These are phyloP conservation scores for Catenaria anguillulae DNA, from an alignment of 371 early-diverging fungal species.

Conservation along the genomic window DNA sequence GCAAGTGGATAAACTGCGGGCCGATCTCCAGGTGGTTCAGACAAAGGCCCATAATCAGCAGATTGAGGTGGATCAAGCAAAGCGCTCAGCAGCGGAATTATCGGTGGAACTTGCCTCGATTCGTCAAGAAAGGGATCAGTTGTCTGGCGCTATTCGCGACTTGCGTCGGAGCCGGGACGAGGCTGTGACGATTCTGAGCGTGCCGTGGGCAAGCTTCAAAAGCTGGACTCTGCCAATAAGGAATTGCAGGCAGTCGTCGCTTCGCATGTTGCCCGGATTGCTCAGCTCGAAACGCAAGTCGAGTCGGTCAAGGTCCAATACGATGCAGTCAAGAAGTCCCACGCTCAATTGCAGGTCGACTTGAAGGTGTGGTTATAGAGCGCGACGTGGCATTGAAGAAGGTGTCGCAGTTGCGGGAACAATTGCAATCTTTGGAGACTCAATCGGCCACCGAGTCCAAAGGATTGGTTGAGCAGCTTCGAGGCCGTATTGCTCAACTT, in stretches of 20 bases:
- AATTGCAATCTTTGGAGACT: no score
- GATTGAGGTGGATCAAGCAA: not conserved
- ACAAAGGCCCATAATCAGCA: not conserved
- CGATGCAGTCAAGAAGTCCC: not conserved
- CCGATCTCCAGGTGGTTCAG: not conserved
- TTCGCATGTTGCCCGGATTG: not conserved
- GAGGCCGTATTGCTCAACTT: no score
- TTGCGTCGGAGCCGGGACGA: not conserved
- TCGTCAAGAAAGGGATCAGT: not conserved
- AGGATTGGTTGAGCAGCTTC: no score
- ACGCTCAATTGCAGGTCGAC: no score
- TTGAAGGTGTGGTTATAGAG: not conserved
- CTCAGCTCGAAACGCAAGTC: not conserved
- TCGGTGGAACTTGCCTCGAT: not conserved
- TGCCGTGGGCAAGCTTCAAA: not conserved
- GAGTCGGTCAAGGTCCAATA: not conserved
- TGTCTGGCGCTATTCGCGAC: not conserved
- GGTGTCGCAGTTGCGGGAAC: not conserved
- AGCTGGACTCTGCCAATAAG: not conserved
- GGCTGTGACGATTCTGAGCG: not conserved
- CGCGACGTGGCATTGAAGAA: not conserved
- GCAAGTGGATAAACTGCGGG: not conserved
- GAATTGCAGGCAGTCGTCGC: not conserved
- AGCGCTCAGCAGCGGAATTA: not conserved
- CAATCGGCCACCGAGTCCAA: no score